Percentiles rank a stretch among this genome's conserved stretches.
Conservation (phyloP, 1,284 basidiomycete genomes). For the Cystobasidium slooffiae region DNA sequence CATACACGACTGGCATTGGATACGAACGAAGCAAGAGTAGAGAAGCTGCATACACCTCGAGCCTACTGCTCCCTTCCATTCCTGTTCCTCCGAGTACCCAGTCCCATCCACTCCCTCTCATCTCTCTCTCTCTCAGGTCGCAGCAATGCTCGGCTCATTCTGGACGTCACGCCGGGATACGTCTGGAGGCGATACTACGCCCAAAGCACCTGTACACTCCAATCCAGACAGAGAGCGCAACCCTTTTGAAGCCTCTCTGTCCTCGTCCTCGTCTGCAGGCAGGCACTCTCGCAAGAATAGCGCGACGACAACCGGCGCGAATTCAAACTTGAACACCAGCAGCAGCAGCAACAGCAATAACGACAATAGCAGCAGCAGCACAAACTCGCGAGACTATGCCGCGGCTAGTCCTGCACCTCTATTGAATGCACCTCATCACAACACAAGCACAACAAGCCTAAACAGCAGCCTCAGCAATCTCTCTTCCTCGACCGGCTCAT, state of each 20-base stretch:
- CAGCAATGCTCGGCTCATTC: conserved; percentile 40
- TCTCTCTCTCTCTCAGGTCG: not conserved
- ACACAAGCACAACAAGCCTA: conserved; percentile 7
- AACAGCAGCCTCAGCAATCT: not conserved
- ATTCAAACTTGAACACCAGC: not conserved
- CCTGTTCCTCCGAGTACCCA: no score
- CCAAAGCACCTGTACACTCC: conserved; percentile 27
- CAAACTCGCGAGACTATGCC: not conserved
- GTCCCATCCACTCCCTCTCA: no score
- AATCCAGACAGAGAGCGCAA: conserved; percentile 36
- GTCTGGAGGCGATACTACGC: conserved; percentile 32
- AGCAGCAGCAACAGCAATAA: not conserved
- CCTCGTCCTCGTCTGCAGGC: not conserved
- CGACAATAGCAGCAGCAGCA: not conserved
- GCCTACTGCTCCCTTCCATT: no score
- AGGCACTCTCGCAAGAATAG: conserved; percentile 41
- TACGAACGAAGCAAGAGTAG: no score
- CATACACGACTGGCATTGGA: no score
- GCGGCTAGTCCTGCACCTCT: not conserved
- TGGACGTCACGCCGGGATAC: conserved; percentile 31
- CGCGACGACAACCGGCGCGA: not conserved
- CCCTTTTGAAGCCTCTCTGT: conserved; percentile 31
- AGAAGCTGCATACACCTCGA: no score
- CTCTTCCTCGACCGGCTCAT: not conserved
- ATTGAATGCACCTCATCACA: not conserved